Conservation (phyloP, 2,329 filamentous ascomycete genomes). For the Elsinoe fawcettii region DNA sequence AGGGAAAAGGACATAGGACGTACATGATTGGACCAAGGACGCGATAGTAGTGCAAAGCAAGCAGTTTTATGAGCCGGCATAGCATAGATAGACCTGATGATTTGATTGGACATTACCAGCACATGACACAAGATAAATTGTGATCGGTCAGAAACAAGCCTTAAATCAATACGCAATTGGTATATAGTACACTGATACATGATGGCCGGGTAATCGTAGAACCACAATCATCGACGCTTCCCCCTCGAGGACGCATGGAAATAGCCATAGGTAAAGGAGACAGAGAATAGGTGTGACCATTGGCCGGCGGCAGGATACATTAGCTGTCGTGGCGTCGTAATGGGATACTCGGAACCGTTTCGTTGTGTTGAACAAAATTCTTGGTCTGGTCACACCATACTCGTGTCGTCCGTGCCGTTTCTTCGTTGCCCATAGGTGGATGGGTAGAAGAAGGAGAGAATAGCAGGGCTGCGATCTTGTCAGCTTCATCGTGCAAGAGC, state of each 20-base stretch:
- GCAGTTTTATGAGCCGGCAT: constrained; percentile 5
- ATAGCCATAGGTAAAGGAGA: constrained; percentile 1
- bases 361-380: constrained; percentile 1
- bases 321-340: not conserved
- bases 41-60: no score
- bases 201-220: not conserved
- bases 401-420: constrained; percentile 14
- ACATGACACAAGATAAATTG: not conserved
- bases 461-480: constrained; percentile 9
- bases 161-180: constrained; percentile 1
- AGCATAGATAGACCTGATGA: constrained; percentile 4
- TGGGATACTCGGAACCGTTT: constrained; percentile 14
- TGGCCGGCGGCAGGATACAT: constrained; percentile 5
- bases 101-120: not conserved
- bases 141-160: not conserved
- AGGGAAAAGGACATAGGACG: not conserved
- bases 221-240: constrained; percentile 3
- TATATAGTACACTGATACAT: constrained; percentile 11
- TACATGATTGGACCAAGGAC: not conserved
- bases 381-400: constrained; percentile 12
- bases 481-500: not conserved
- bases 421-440: constrained; percentile 10
- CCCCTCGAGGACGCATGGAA: not conserved
- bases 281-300: constrained; percentile 11
- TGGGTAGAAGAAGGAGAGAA: constrained; percentile 13